These are phyloP conservation scores for Eleusine coracana DNA, from an alignment of 176 grass and related monocot genomes.

Conservation along the genomic window DNA sequence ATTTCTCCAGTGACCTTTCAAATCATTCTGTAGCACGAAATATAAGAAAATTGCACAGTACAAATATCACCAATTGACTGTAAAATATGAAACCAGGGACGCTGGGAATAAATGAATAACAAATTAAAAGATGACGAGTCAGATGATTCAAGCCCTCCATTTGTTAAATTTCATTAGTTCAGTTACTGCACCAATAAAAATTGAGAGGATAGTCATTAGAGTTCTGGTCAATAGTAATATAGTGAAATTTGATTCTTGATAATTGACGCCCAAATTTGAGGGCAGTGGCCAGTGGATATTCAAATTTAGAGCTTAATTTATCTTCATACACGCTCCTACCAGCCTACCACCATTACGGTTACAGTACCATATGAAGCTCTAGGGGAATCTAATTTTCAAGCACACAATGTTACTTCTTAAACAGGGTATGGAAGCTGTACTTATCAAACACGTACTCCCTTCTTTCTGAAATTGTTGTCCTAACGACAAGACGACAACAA, in stretches of 20 bases:
- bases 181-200: not conserved
- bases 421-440: not conserved
- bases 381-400: not conserved
- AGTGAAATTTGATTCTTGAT: not conserved
- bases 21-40: not conserved
- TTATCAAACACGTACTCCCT: not conserved
- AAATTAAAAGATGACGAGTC: not conserved
- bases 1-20: conserved; percentile 12
- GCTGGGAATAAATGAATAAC: not conserved
- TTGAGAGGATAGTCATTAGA: not conserved
- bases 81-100: conserved; percentile 1
- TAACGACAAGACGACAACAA: too few relatives aligned
- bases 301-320: conserved; percentile 10
- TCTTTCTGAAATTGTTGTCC: too few relatives aligned
- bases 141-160: not conserved
- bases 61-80: not conserved
- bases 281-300: not conserved
- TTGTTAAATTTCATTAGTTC: not conserved
- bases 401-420: not conserved
- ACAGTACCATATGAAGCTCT: not conserved
- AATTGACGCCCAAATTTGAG: not conserved
- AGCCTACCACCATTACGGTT: too few relatives aligned
- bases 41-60: not conserved
- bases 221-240: not conserved
- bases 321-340: not conserved